phyloP scores from a whole-genome alignment of 352 stramenopile genomes.

The Globisporangium echinulatum region DNA sequence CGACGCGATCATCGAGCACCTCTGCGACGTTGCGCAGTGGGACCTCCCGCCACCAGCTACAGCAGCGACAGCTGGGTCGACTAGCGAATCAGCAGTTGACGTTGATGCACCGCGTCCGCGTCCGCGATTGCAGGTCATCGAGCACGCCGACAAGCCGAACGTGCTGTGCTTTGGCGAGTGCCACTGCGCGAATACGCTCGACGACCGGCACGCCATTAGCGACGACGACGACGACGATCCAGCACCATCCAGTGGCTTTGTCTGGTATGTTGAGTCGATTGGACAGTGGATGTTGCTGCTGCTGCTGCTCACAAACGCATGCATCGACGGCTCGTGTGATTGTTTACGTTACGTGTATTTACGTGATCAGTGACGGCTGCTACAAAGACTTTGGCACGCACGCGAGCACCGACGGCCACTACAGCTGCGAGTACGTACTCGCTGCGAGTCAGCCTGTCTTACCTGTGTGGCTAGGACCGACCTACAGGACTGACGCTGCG shows the following conservation, averaged over 20 bases:
- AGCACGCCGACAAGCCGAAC: conserved; percentile 18
- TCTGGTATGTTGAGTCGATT: conserved; percentile 3
- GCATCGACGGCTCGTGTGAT: too few species aligned
- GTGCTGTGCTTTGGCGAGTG: conserved; percentile 34
- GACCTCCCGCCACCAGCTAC: conserved; percentile 11
- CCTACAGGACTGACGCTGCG: not conserved
- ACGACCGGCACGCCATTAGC: conserved; percentile 8
- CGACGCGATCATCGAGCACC: conserved; percentile 63
- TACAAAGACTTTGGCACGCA: not conserved
- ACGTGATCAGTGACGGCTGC: conserved; percentile 7
- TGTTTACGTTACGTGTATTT: too few species aligned
- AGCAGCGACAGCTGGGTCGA: not conserved
- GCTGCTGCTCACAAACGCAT: not conserved
- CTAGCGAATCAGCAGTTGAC: not conserved
- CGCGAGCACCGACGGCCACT: conserved; percentile 3
- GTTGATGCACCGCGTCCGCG: not conserved
- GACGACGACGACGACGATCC: conserved; percentile 6
- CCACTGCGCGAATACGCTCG: conserved; percentile 15
- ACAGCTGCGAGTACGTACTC: conserved; percentile 15
- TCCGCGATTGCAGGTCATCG: conserved; percentile 12
- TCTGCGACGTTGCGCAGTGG: conserved; percentile 60
- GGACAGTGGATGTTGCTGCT: too few species aligned
- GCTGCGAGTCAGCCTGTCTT: not conserved
- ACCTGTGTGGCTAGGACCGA: too few species aligned
- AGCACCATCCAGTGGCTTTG: conserved; percentile 5